phyloP scores from a whole-genome alignment of 345 rosid genomes.

The Kandelia obovata region DNA sequence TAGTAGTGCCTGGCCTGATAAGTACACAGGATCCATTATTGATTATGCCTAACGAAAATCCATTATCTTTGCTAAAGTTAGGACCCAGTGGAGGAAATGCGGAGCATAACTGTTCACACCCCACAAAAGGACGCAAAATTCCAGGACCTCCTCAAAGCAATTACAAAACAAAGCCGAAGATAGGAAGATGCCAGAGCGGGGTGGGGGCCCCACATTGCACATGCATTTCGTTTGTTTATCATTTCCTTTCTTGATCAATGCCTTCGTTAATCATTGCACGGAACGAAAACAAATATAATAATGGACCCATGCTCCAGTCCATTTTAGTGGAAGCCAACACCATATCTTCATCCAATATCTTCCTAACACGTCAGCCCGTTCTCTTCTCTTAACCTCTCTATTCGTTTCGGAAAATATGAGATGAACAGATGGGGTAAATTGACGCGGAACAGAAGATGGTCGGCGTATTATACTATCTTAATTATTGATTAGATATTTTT shows the following conservation, averaged over 20 bases:
- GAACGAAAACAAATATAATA: conserved; percentile 21
- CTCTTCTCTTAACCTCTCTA: not conserved
- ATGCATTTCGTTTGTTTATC: conserved; percentile 36
- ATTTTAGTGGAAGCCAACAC: conserved; percentile 41
- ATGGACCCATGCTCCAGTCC: conserved; percentile 24
- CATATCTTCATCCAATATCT: conserved; percentile 14
- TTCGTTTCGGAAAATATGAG: no score
- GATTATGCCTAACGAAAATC: conserved; percentile 3
- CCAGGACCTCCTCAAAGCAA: conserved; percentile 28
- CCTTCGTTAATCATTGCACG: conserved; percentile 46
- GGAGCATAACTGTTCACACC: conserved; percentile 39
- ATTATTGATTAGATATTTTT: no score
- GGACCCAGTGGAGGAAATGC: conserved; percentile 30
- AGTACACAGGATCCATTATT: conserved; percentile 2
- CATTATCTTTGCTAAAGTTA: not conserved
- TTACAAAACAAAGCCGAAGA: conserved; percentile 25
- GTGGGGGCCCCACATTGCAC: conserved; percentile 38
- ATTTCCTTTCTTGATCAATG: conserved; percentile 28
- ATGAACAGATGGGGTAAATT: no score
- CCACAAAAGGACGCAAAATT: conserved; percentile 23
- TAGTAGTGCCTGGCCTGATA: conserved; percentile 1
- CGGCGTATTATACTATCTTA: no score
- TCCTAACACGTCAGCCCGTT: conserved; percentile 17
- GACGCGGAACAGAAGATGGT: no score
- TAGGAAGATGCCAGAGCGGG: conserved; percentile 28